phyloP scores from a whole-genome alignment of 257 asterid genomes.

The Gardenia jasminoides region DNA sequence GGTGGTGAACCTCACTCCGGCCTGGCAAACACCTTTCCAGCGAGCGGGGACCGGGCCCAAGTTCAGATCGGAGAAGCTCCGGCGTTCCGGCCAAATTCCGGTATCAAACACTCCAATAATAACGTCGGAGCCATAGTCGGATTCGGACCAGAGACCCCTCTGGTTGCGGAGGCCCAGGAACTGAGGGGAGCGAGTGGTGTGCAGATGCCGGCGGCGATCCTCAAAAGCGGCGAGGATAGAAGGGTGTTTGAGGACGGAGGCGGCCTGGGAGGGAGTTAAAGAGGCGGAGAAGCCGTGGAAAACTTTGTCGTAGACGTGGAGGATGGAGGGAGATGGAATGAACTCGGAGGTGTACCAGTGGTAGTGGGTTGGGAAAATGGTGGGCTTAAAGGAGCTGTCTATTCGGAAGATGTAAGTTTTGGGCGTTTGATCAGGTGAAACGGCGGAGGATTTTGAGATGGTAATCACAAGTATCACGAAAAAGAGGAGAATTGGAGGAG shows the following conservation, averaged over 20 bases:
- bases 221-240: slow-evolving; percentile 70
- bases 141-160: slow-evolving; percentile 90
- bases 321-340: slow-evolving; percentile 60
- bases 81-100: slow-evolving; percentile 94
- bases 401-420: slow-evolving; percentile 80
- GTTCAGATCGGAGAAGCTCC: slow-evolving; percentile 88
- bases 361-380: slow-evolving; percentile 78
- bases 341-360: slow-evolving; percentile 93
- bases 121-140: slow-evolving; percentile 91
- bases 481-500: slow-evolving; percentile 28
- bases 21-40: slow-evolving; percentile 76
- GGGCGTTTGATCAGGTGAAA: slow-evolving; percentile 37
- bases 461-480: slow-evolving; percentile 18
- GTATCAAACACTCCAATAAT: slow-evolving; percentile 83
- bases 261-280: slow-evolving; percentile 59
- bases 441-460: slow-evolving; percentile 2
- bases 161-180: slow-evolving; percentile 85
- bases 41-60: slow-evolving; percentile 77
- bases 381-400: slow-evolving; percentile 68
- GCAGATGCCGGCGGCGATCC: slow-evolving; percentile 82
- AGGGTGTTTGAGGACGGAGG: slow-evolving; percentile 58
- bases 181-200: slow-evolving; percentile 96
- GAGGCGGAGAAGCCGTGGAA: slow-evolving; percentile 95
- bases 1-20: slow-evolving; percentile 48
- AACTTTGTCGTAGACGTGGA: slow-evolving; percentile 83